Base-by-base conservation (phyloP, 768 basidiomycete species). In the Lentinula lateritia region DNA sequence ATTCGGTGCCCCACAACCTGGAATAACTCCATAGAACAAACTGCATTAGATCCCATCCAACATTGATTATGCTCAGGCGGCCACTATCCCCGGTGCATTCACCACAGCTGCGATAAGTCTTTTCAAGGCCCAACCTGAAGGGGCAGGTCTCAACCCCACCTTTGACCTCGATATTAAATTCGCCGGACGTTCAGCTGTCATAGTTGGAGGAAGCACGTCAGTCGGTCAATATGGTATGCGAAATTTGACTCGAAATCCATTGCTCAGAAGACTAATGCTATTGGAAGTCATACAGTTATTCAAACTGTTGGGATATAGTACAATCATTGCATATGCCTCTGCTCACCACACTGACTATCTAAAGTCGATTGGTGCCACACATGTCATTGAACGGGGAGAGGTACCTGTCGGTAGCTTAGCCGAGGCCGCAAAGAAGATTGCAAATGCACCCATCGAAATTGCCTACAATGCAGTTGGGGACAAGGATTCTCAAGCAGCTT, bases 51-150 rank as follows among this genome's bases (percentile, higher is more conserved):
- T 85, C 41, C 83, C 84, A 0, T 67, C 72, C 6, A 75, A 72
- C 43, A 43, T 82, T 46, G 75, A 79, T 1, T 82, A 79, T 63
- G 83, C 82, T 12, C 72, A 81, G 59, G 83, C 78, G 1, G 65
- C 80, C 0, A 78, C 83, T 1, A 66, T 86, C n/a, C 81, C 84
- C 6, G 69, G 80, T 2, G 83, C 73, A 1, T 64, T 84, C n/a
- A 74, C 76, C 7, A 79, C 80, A n/a, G 80, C 82, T 13, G 79
- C 78, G 41, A 70, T 78, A 18, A 83, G 81, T 2, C 63, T 86
- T n/a, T 86, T 81, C 68, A 73, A 68, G 34, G 66, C 61, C 55
- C 69, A 46, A 15, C 71, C 74, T 0, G 69, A 76, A 62, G 80
- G 81, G 43, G 69, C 76, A 2, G 78, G 75, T 54, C 71, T 84